Evolutionary conservation across 2,329 filamentous ascomycete species (phyloP).

Genomic region (Waltergamsia citrina): DNA sequence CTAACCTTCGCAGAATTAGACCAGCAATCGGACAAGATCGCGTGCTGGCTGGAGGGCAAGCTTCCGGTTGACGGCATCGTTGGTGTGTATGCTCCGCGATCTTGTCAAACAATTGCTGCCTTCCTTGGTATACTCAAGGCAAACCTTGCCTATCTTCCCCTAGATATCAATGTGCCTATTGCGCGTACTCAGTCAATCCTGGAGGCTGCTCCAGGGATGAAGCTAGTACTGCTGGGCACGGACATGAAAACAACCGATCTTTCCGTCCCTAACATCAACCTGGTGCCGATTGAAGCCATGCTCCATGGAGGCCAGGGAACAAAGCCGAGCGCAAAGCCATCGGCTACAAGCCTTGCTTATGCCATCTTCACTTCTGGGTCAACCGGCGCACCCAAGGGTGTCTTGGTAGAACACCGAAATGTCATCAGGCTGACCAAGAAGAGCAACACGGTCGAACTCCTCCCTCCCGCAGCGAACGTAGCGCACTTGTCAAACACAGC

Average conservation of each 20-base stretch:
- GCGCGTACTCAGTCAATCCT: slow-evolving; percentile 9
- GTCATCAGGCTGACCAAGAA: slow-evolving; percentile 6
- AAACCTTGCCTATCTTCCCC: slow-evolving; percentile 13
- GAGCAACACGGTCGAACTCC: slow-evolving; percentile 1
- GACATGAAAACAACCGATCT: neutral
- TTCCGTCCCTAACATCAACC: neutral
- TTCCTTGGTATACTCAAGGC: slow-evolving; percentile 15
- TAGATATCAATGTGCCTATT: slow-evolving; percentile 10
- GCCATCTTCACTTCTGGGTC: slow-evolving; percentile 44
- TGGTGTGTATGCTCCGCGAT: slow-evolving; percentile 9
- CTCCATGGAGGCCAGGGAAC: neutral
- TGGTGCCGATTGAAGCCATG: neutral
- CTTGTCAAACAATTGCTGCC: slow-evolving; percentile 12
- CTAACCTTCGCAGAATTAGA: slow-evolving; percentile 14
- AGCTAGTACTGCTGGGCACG: slow-evolving; percentile 7
- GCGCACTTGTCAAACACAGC: slow-evolving; percentile 10
- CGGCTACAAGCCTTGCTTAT: slow-evolving; percentile 8
- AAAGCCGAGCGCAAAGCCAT: neutral
- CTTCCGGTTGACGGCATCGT: slow-evolving; percentile 10
- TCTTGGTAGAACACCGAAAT: slow-evolving; percentile 18
- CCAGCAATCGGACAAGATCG: slow-evolving; percentile 8
- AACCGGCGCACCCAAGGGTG: slow-evolving; percentile 39
- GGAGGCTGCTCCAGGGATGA: neutral
- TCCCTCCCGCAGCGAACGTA: neutral
- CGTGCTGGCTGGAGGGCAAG: slow-evolving; percentile 7